Percentiles rank a stretch among this genome's conserved stretches.
phyloP scores from a whole-genome alignment of 2,329 filamentous ascomycete species.

The Apiospora saccharicola region DNA sequence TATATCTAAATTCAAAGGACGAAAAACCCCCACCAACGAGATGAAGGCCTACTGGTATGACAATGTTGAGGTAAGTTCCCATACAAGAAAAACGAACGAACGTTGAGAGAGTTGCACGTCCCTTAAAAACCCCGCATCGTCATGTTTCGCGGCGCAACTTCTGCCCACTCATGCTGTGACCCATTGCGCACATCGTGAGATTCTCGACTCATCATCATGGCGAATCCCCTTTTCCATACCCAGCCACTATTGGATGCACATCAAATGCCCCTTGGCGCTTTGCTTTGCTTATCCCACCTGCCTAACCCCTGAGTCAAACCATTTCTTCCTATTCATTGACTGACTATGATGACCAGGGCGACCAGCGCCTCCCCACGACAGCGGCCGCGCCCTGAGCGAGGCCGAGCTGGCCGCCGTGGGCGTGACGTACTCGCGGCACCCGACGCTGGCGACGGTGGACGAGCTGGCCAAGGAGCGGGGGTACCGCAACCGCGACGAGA shows the following conservation, averaged over 20 bases:
- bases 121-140: constrained; percentile 26
- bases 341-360: constrained; percentile 86
- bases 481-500: constrained; percentile 95
- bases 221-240: not conserved
- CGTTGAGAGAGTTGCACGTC: constrained; percentile 15
- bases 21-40: constrained; percentile 31
- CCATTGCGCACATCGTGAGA: constrained; percentile 7
- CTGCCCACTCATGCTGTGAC: not conserved
- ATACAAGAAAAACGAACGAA: constrained; percentile 28
- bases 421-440: constrained; percentile 78
- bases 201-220: not conserved
- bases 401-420: constrained; percentile 76
- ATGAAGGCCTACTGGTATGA: constrained; percentile 69
- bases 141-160: not conserved
- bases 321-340: not conserved
- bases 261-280: not conserved
- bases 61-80: constrained; percentile 55
- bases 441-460: constrained; percentile 73
- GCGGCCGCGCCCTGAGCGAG: constrained; percentile 71
- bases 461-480: constrained; percentile 74
- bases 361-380: constrained; percentile 92
- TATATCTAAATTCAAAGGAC: not conserved
- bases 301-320: not conserved
- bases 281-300: not conserved
- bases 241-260: not conserved